Base-by-base conservation (phyloP, 2,329 filamentous ascomycete species). In the Spiromastix sp. region DNA sequence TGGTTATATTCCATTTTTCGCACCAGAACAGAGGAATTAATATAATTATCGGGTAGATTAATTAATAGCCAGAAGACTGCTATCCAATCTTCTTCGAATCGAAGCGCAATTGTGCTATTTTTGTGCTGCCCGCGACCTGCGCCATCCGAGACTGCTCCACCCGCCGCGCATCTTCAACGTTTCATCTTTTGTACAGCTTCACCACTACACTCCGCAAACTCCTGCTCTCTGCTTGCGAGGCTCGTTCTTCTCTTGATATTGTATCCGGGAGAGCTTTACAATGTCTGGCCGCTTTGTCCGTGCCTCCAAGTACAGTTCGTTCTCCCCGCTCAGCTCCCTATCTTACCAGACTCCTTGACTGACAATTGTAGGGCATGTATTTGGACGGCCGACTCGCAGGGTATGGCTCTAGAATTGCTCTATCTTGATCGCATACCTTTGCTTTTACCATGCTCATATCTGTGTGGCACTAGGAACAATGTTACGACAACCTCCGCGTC, bases 401-500 rank as follows among this genome's bases (percentile, higher is more conserved):
- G 74, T 74, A 63, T 28, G 28, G 19, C 24, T 36, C 34, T 5
- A 28, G 1, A 5, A 15, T 28, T 29, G 19, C 17, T n/a, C n/a
- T n/a, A n/a, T 9, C 18, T 13, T 12, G 17, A 32, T 24, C 13
- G 9, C 27, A 19, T 40, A 12, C 32, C 17, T 15, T 29, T 12
- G 12, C 32, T 15, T 26, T 21, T n/a, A 22, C 18, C 20, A 35
- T 15, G 10, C 26, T 38, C n/a, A n/a, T n/a, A n/a, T n/a, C n/a
- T n/a, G n/a, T n/a, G n/a, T n/a, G n/a, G n/a, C 22, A 13, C 13
- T 40, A 79, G 75, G 91, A 98, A 62, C 84, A 85, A 74, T 95
- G 87, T 71, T 98, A 96, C 67, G 91, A 98, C 64, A 96, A 96
- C 64, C 70, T 98, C 49, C 85, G 85, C 59, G 85, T 98, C 63